Evolutionary conservation across 768 basidiomycete genomes (phyloP), one percentile per base, ranked within the genome.

Genomic region (Phylloporus arenicola): DNA sequence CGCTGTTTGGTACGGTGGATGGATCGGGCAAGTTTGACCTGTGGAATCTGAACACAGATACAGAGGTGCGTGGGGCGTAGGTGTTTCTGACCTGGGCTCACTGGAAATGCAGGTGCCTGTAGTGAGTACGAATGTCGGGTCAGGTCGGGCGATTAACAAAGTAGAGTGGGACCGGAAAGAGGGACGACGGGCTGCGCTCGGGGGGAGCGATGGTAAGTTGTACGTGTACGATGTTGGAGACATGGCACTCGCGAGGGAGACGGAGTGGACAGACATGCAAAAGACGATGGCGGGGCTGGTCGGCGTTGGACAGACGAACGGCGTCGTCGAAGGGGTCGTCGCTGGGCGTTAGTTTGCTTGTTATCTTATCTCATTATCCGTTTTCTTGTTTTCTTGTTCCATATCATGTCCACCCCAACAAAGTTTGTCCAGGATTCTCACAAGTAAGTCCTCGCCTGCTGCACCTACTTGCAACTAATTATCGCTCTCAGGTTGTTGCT

Each of bases 11-110:
- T 19, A 84, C 83, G 4, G 96, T 91, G 2, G 93, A 98, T 64
- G 96, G 96, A 3, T 87, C 89, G 2, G 96, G 94, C 22, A 88
- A 86, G 67, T 97, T 99, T 67, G 92, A 97, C 62, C 64, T 99
- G 34, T 99, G 96, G 96, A 98, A 99, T 68, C 68, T 99, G 64
- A 99, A 98, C 67, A 72, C 77, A n/a, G 95, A 98, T 58, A 92
- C 90, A 4, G 96, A 99, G 82, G 95, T 93, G 63, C 51, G 84
- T 73, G 33, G 1, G 47, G 11, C 30, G 20, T 10, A 10, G 20
- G n/a, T 30, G n/a, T 22, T 43, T 45, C 14, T 30, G 45, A 14
- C 34, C 47, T 50, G 38, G 7, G 46, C 53, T 43, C 46, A 50
- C 35, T 4, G 37, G 51, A 40, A 29, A 8, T 42, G 20, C 58